These are phyloP conservation scores for Marasmius sp. DNA, from an alignment of 1,284 basidiomycete genomes.

Conservation along the genomic window DNA sequence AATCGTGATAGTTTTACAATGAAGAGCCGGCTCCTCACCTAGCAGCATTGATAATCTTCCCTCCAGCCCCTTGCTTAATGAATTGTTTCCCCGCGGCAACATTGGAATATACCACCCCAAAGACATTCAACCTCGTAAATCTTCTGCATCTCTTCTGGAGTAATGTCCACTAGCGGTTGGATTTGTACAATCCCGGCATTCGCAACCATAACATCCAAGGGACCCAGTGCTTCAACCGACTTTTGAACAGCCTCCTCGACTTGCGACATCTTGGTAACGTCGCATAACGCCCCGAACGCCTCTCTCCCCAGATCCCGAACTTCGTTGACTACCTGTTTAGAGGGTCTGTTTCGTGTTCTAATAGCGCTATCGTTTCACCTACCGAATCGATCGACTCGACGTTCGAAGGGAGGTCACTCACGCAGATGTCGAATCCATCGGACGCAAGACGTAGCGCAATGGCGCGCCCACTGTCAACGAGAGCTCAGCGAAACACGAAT, in stretches of 20 bases:
- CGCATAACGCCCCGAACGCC: slow-evolving; percentile 6
- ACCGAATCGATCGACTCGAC: slow-evolving; percentile 4
- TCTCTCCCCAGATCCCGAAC: slow-evolving; percentile 9
- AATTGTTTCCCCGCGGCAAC: slow-evolving; percentile 14
- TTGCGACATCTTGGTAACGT: slow-evolving; percentile 11
- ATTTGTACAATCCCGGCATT: slow-evolving; percentile 16
- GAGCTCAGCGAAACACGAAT: neutral
- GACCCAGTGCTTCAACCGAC: slow-evolving; percentile 10
- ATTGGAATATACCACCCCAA: slow-evolving; percentile 10
- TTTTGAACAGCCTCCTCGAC: slow-evolving; percentile 10
- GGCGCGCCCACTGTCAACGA: slow-evolving; percentile 6
- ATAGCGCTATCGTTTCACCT: neutral
- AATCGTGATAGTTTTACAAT: neutral
- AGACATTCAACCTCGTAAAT: slow-evolving; percentile 12
- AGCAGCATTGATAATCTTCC: slow-evolving; percentile 16
- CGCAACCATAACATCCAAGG: slow-evolving; percentile 13
- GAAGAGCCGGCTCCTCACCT: slow-evolving; percentile 1
- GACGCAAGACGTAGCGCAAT: slow-evolving; percentile 10
- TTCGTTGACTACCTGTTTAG: slow-evolving; percentile 9
- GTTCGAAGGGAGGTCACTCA: slow-evolving; percentile 11
- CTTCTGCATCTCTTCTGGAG: slow-evolving; percentile 10
- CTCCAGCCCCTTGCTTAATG: slow-evolving; percentile 12
- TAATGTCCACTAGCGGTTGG: slow-evolving; percentile 8
- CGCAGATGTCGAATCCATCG: slow-evolving; percentile 13
- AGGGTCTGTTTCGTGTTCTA: neutral